phyloP scores from a whole-genome alignment of 768 basidiomycete genomes.

The Phylloporus arenicola region DNA sequence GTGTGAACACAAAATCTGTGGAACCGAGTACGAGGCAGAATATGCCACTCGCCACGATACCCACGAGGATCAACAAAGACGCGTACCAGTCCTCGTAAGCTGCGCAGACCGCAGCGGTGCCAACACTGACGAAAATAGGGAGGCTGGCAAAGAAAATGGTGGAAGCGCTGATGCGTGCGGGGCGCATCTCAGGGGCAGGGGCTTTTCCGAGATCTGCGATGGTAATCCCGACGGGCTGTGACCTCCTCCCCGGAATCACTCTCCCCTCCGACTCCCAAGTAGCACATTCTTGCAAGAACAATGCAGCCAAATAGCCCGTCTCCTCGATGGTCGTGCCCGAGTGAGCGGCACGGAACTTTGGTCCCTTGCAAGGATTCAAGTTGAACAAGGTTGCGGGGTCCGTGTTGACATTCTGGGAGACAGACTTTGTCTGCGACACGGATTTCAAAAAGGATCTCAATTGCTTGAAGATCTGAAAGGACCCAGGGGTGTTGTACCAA shows the following conservation, averaged over 20 bases:
- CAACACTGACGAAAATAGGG: constrained; percentile 20
- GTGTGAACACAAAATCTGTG: constrained; percentile 17
- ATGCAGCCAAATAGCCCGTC: constrained; percentile 54
- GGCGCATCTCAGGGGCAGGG: constrained; percentile 9
- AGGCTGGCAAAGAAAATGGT: constrained; percentile 10
- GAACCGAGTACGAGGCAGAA: constrained; percentile 23
- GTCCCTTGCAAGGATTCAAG: constrained; percentile 26
- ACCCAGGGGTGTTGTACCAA: constrained; percentile 34
- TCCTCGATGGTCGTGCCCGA: constrained; percentile 46
- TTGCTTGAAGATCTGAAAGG: constrained; percentile 23
- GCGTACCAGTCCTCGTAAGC: constrained; percentile 23
- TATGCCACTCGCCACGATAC: constrained; percentile 27
- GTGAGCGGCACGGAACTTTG: constrained; percentile 71
- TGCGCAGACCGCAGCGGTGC: constrained; percentile 15
- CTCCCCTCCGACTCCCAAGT: constrained; percentile 8
- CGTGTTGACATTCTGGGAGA: constrained; percentile 1
- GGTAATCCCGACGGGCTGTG: constrained; percentile 5
- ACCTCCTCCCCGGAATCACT: constrained; percentile 8
- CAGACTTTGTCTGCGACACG: background rate
- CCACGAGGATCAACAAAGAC: constrained; percentile 24
- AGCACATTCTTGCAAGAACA: constrained; percentile 29
- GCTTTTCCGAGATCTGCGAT: constrained; percentile 8
- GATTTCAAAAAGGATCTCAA: constrained; percentile 16
- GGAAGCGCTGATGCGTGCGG: background rate
- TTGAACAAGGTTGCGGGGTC: constrained; percentile 20